Percentiles rank a stretch among this genome's conserved stretches.
Conservation (phyloP, 768 basidiomycete species). For the Sporobolomyces roseus region DNA sequence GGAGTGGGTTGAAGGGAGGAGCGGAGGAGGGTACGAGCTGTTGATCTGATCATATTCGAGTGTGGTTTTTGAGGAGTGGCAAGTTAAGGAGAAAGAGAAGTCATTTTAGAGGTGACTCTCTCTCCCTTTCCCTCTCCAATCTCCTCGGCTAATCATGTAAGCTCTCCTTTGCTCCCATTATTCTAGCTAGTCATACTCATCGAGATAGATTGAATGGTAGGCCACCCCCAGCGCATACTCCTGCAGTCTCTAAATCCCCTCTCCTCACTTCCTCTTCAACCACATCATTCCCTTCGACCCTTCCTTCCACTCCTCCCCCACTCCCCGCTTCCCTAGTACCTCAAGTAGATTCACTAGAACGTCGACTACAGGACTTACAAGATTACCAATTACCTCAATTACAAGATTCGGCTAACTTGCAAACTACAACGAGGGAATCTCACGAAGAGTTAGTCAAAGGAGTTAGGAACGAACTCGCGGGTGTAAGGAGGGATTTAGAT, state of each 20-base stretch:
- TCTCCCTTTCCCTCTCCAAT: neutral
- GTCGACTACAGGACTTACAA: slow-evolving; percentile 62
- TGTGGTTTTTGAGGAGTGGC: too few relatives aligned
- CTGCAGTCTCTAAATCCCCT: neutral
- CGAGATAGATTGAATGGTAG: slow-evolving; percentile 3
- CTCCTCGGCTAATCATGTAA: slow-evolving; percentile 8
- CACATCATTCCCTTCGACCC: neutral
- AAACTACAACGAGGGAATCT: too few relatives aligned
- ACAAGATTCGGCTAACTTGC: slow-evolving; percentile 67
- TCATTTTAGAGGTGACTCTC: neutral
- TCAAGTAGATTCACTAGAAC: slow-evolving; percentile 48
- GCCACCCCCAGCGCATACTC: slow-evolving; percentile 36
- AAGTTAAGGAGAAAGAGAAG: neutral
- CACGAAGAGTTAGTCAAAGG: too few relatives aligned
- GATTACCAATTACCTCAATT: slow-evolving; percentile 73
- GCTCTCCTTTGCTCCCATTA: neutral
- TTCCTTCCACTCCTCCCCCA: neutral
- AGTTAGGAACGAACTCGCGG: slow-evolving; percentile 69
- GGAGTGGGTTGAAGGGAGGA: neutral
- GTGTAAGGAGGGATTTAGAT: slow-evolving; percentile 64
- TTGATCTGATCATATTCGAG: too few relatives aligned
- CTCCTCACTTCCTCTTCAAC: neutral
- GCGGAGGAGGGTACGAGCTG: neutral
- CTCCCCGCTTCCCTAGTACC: slow-evolving; percentile 16
- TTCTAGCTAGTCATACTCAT: neutral